Evolutionary conservation across 1,139 yeast species (phyloP).

Genomic region (Sugiyamaella sp.): DNA sequence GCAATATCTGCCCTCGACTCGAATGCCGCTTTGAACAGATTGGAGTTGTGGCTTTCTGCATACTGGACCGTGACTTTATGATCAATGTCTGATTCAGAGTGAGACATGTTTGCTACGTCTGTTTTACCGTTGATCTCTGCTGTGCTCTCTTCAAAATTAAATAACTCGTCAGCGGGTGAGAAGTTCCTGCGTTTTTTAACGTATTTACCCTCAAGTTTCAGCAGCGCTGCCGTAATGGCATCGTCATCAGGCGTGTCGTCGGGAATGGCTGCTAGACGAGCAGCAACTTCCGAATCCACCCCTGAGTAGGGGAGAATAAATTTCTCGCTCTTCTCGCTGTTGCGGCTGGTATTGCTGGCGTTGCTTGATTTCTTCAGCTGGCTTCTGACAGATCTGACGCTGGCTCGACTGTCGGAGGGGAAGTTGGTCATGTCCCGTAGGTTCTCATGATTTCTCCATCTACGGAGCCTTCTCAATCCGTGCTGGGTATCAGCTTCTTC

Average conservation of each 20-base stretch:
- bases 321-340: conserved; percentile 1
- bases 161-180: not conserved
- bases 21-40: conserved; percentile 30
- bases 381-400: not conserved
- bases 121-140: not conserved
- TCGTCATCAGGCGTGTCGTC: conserved; percentile 69
- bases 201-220: conserved; percentile 72
- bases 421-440: conserved; percentile 25
- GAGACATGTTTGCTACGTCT: conserved; percentile 1
- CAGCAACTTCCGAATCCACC: conserved; percentile 34
- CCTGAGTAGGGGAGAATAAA: conserved; percentile 26
- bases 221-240: conserved; percentile 75
- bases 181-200: conserved; percentile 22
- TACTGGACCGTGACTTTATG: conserved; percentile 18
- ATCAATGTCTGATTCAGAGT: conserved; percentile 12
- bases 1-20: conserved; percentile 29
- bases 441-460: conserved; percentile 24
- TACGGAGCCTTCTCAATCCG: conserved; percentile 19
- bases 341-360: not conserved
- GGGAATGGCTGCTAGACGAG: conserved; percentile 52
- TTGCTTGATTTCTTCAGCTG: not conserved
- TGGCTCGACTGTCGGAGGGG: conserved; percentile 5
- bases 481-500: conserved; percentile 13
- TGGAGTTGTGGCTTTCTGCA: conserved; percentile 25
- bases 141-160: not conserved